These are phyloP conservation scores for Diaporthe australafricana DNA, from an alignment of 2,329 filamentous ascomycete species.

Conservation along the genomic window DNA sequence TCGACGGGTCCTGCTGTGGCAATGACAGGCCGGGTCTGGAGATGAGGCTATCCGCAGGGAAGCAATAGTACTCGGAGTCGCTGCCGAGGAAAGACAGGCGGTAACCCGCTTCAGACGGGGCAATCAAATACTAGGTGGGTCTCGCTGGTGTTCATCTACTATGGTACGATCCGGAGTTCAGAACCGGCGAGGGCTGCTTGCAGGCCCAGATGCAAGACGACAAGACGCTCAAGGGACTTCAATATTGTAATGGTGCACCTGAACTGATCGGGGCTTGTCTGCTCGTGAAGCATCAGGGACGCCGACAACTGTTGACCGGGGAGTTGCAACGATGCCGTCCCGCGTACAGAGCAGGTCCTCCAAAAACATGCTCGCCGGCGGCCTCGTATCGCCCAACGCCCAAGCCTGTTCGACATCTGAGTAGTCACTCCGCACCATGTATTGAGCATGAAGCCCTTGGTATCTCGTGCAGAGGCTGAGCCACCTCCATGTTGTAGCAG, in stretches of 20 bases:
- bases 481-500: constrained; percentile 32
- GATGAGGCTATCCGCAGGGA: constrained; percentile 13
- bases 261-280: background rate
- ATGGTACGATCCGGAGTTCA: background rate
- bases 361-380: background rate
- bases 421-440: constrained; percentile 19
- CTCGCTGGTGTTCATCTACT: background rate
- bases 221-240: background rate
- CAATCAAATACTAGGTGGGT: constrained; percentile 12
- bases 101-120: constrained; percentile 15
- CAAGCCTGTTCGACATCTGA: constrained; percentile 13
- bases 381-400: constrained; percentile 13
- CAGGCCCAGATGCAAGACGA: background rate
- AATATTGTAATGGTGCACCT: background rate
- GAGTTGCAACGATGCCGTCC: background rate
- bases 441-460: constrained; percentile 6
- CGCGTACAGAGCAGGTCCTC: background rate
- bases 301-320: background rate
- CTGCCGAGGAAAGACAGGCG: constrained; percentile 1
- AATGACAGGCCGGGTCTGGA: background rate
- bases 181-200: background rate
- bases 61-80: constrained; percentile 8
- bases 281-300: too few species aligned
- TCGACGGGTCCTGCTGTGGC: constrained; percentile 9
- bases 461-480: constrained; percentile 22